Evolutionary conservation across 2,329 filamentous ascomycete species (phyloP).

Genomic region (Calonectria honghensis): DNA sequence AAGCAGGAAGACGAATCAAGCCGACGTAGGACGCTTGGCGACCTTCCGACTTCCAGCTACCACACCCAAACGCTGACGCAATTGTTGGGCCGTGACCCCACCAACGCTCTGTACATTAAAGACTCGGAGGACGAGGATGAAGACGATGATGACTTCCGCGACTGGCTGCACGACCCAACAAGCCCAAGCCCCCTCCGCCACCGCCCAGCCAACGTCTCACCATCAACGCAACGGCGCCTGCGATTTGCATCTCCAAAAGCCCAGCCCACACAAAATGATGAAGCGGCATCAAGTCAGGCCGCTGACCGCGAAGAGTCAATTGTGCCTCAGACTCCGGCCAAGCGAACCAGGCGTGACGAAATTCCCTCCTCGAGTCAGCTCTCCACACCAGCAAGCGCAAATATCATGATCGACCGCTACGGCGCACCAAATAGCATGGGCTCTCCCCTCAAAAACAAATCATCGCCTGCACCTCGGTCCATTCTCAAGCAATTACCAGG

Average conservation of each 20-base stretch:
- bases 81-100: constrained; percentile 55
- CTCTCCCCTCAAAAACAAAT: constrained; percentile 64
- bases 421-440: constrained; percentile 57
- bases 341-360: constrained; percentile 58
- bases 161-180: constrained; percentile 57
- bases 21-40: constrained; percentile 59
- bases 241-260: constrained; percentile 45
- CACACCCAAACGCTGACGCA: constrained; percentile 67
- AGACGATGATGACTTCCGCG: constrained; percentile 56
- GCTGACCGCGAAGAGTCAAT: constrained; percentile 58
- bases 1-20: constrained; percentile 45
- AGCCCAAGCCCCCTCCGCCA: constrained; percentile 54
- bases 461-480: constrained; percentile 52
- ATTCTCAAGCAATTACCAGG: constrained; percentile 51
- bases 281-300: neutral
- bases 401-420: constrained; percentile 64
- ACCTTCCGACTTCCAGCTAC: constrained; percentile 58
- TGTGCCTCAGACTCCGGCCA: constrained; percentile 66
- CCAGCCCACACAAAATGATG: constrained; percentile 28
- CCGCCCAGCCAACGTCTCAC: constrained; percentile 37
- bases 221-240: constrained; percentile 42
- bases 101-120: constrained; percentile 53
- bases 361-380: constrained; percentile 66
- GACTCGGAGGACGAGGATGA: constrained; percentile 63
- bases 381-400: constrained; percentile 64